Base-by-base conservation (phyloP, 2,329 filamentous ascomycete genomes). In the Phialophora expanda region DNA sequence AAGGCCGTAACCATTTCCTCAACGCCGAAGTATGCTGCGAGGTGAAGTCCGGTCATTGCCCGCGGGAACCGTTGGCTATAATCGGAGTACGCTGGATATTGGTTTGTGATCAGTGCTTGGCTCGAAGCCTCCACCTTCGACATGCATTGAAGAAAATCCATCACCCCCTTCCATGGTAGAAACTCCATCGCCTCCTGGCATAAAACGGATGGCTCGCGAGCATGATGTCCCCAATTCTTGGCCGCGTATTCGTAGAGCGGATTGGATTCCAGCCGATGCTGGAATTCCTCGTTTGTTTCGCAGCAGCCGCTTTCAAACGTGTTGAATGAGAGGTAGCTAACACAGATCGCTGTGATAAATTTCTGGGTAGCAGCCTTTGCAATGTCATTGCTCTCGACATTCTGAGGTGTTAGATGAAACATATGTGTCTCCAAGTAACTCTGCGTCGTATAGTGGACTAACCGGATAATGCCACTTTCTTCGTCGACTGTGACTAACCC, bases 371-470 rank as follows among this genome's bases (percentile, higher is more conserved):
- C 66, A 66, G 0, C 34, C 30, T 9, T 26, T 26, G 9, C 32
- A 34, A 34, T 20, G 75, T 11, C 65, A n/a, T 48, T 48, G 17
- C 11, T 48, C 57, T 48, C 38, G 56, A 34, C 32, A 12, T 34
- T 8, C 9, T 34, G 32, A 34, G 32, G 32, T 12, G 32, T 34
- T 12, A 34, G 32, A 34, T 9, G 32, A 34, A 34, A 34, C 32
- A 34, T 34, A 34, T 34, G 32, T 34, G 32, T 34, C 14, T 79
- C 73, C 57, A 84, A 79, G 71, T 81, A 85, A 57, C 83, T 76
- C 54, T 83, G 78, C 1, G 81, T 76, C 0, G 82, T 83, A 61
- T 81, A 80, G 68, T 84, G 82, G 4, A 81, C 68, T n/a, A 75
- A 62, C 4, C 68, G 69, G 41, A 75, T 65, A 6, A 71, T 62